phyloP scores from a whole-genome alignment of 2,329 filamentous ascomycete genomes.

The Ascochyta koolunga region DNA sequence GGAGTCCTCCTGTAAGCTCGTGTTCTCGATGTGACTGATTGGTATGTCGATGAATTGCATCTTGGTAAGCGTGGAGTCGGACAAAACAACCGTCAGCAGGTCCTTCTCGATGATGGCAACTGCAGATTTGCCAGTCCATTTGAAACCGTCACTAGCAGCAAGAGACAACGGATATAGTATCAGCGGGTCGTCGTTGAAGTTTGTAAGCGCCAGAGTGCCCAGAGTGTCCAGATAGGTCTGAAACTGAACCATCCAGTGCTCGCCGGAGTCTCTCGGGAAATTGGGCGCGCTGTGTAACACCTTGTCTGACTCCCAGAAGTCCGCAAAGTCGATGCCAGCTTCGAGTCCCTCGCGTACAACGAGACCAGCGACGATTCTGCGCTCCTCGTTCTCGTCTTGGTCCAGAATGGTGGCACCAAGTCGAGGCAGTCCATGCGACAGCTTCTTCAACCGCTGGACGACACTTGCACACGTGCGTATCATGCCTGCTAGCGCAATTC shows the following conservation, averaged over 20 bases:
- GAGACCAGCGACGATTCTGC: conserved; percentile 39
- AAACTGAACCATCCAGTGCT: conserved; percentile 37
- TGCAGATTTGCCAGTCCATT: conserved; percentile 24
- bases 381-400: conserved; percentile 33
- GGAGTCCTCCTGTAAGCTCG: conserved; percentile 7
- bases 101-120: conserved; percentile 26
- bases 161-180: conserved; percentile 34
- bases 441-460: conserved; percentile 20
- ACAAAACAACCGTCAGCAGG: conserved; percentile 30
- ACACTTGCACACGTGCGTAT: conserved; percentile 26
- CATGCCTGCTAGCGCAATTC: conserved; percentile 38
- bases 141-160: conserved; percentile 27
- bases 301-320: conserved; percentile 38
- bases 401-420: conserved; percentile 37
- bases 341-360: conserved; percentile 36
- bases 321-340: conserved; percentile 26
- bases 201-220: conserved; percentile 20
- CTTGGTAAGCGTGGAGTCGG: conserved; percentile 20
- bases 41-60: conserved; percentile 40
- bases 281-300: conserved; percentile 25
- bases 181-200: conserved; percentile 14
- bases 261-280: conserved; percentile 28
- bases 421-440: conserved; percentile 14
- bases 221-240: conserved; percentile 37
- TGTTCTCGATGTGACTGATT: conserved; percentile 25